Evolutionary conservation across 352 stramenopile species (phyloP), one percentile per base, ranked within the genome.

Genomic region (Globisporangium perplexum): DNA sequence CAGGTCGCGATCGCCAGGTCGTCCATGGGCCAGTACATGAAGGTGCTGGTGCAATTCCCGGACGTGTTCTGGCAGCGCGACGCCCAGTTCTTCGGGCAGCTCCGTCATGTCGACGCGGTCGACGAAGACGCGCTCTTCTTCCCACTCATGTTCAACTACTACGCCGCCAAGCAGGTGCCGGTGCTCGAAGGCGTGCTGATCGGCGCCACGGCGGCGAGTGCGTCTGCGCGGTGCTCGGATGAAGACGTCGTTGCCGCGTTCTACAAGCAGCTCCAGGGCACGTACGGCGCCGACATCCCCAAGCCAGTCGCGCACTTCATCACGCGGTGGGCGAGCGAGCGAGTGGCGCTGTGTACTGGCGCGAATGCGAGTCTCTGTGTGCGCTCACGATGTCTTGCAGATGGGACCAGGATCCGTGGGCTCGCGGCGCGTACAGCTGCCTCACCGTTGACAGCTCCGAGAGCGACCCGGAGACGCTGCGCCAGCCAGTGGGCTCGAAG

Each of bases 21-120:
- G 8, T 66, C 66, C 15, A 86, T 87, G 66, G 78, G 77, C 10
- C 72, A 86, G 38, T 88, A 88, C 55, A 88, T 89, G 72, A 89
- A 88, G 59, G 65, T 91, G n/a, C 53, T 87, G 4, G 59, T 91
- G 35, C 65, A 84, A 44, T 91, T 89, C 53, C 74, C 71, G 0
- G 45, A 64, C 17, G 65, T 79, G 0, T 91, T 91, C 46, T 91
- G 80, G 80, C 65, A 72, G 2, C 39, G 71, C 15, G 45, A 78
- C 23, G 61, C 65, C 5, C 66, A 66, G 2, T 82, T 87, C 35
- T 71, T 83, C 18, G 67, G 60, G 0, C 70, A 84, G 28, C 51
- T 82, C 44, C 12, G 54, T 36, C 7, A 38, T 55, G 14, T 53
- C 30, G 18, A 51, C 22, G 46, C 26, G 18, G 46, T 22, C 22